Evolutionary conservation across 306 rosid genomes (phyloP).

Genomic region (Quercus bicolor): DNA sequence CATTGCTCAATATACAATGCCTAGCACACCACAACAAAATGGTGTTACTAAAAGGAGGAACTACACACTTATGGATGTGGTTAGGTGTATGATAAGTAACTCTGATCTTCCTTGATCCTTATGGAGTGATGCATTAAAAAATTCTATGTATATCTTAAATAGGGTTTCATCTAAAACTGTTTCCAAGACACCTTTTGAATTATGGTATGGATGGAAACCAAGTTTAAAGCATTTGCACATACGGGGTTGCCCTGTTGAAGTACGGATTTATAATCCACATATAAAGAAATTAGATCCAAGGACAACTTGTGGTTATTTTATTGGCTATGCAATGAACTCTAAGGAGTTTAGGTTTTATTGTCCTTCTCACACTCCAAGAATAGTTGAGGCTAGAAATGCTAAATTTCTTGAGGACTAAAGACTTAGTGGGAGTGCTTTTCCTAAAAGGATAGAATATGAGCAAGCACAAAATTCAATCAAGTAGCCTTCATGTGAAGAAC

Average conservation of each 20-base stretch:
- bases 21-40: neutral
- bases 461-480: neutral
- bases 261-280: neutral
- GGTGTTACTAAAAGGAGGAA: neutral
- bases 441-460: neutral
- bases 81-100: neutral
- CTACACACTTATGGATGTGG: neutral
- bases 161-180: neutral
- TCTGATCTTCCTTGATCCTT: neutral
- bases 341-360: neutral
- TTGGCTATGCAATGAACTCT: neutral
- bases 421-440: neutral
- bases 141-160: neutral
- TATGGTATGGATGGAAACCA: neutral
- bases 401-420: neutral
- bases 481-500: neutral
- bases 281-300: neutral
- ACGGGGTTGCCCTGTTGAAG: neutral
- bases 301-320: neutral
- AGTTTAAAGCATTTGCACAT: neutral
- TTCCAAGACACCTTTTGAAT: neutral
- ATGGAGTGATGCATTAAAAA: neutral
- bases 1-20: neutral
- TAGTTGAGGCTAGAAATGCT: neutral
- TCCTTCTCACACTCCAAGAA: neutral